Conservation (phyloP, 352 stramenopile genomes). For the Salisapilia sapeloensis region DNA sequence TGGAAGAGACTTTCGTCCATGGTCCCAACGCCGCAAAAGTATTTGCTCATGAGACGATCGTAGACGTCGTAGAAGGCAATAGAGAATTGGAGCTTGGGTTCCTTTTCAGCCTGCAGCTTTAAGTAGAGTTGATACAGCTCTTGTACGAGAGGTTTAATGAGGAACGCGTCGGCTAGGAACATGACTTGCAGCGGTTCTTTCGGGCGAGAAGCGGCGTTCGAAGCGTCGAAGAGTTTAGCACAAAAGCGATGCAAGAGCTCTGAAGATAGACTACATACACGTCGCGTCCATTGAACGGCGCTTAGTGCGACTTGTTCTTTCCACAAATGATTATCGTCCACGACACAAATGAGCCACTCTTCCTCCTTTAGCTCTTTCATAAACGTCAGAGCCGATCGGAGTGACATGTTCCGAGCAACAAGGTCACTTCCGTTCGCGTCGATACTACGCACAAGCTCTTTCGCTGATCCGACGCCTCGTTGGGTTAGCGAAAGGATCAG, state of each 20-base stretch:
- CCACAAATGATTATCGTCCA: slow-evolving; percentile 49
- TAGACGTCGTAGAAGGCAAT: slow-evolving; percentile 76
- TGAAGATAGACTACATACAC: slow-evolving; percentile 32
- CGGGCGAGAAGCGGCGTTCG: slow-evolving; percentile 9
- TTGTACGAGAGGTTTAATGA: slow-evolving; percentile 85
- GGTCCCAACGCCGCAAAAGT: slow-evolving; percentile 83
- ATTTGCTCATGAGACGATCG: slow-evolving; percentile 73
- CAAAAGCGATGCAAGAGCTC: slow-evolving; percentile 52
- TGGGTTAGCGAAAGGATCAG: slow-evolving; percentile 85
- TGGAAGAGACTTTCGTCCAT: slow-evolving; percentile 79
- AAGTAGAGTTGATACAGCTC: slow-evolving; percentile 90
- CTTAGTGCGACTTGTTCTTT: slow-evolving; percentile 47
- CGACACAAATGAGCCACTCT: slow-evolving; percentile 71
- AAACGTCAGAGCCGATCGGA: slow-evolving; percentile 42
- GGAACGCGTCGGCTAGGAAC: slow-evolving; percentile 89
- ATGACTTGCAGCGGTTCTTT: slow-evolving; percentile 80
- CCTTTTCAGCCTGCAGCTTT: slow-evolving; percentile 86
- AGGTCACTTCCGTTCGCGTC: slow-evolving; percentile 63
- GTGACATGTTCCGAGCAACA: slow-evolving; percentile 25
- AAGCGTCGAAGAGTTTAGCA: slow-evolving; percentile 35
- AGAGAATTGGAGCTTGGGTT: slow-evolving; percentile 90
- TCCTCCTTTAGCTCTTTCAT: slow-evolving; percentile 66
- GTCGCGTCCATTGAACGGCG: slow-evolving; percentile 63
- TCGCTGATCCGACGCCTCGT: slow-evolving; percentile 39
- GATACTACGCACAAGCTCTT: slow-evolving; percentile 47